Percentiles rank a stretch among this genome's conserved stretches.
Conservation (phyloP, 2,329 filamentous ascomycete species). For the Penicillium sp. region DNA sequence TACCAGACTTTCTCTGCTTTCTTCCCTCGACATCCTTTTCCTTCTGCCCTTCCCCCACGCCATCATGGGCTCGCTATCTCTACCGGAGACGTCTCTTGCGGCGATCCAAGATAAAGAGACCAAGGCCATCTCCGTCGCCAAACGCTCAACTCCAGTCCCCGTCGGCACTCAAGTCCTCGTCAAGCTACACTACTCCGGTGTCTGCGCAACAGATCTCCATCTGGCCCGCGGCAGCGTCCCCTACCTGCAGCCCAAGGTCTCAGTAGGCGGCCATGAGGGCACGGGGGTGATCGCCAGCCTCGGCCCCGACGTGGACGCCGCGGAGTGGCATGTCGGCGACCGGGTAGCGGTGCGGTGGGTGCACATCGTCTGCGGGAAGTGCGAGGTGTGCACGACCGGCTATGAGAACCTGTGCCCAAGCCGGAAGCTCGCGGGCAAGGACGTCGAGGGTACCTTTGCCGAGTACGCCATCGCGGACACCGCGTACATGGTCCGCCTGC, state of each 20-base stretch:
- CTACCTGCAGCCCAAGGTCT: constrained; percentile 35
- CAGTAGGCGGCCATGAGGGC: constrained; percentile 48
- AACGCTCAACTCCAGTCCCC: constrained; percentile 12
- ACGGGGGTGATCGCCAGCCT: constrained; percentile 42
- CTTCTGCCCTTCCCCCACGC: background rate
- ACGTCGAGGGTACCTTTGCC: constrained; percentile 20
- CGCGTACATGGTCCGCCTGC: constrained; percentile 18
- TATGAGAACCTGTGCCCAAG: constrained; percentile 19
- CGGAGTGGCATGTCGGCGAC: constrained; percentile 23
- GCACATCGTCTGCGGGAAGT: constrained; percentile 18
- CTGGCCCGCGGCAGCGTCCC: constrained; percentile 35
- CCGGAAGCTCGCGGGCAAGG: constrained; percentile 16
- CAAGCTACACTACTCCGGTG: constrained; percentile 35
- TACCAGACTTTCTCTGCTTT: no score
- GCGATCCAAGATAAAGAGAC: constrained; percentile 6
- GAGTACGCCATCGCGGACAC: constrained; percentile 20
- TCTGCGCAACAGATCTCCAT: constrained; percentile 44
- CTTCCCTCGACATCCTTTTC: no score
- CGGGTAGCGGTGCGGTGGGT: constrained; percentile 24
- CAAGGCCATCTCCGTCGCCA: constrained; percentile 4
- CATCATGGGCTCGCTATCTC: constrained; percentile 1
- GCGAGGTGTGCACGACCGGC: constrained; percentile 17
- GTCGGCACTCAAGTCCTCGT: constrained; percentile 38
- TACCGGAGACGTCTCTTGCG: constrained; percentile 3
- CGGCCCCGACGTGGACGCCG: constrained; percentile 34